These are phyloP conservation scores for Aspergillus sp. DNA, from an alignment of 2,329 filamentous ascomycete species.

Conservation along the genomic window DNA sequence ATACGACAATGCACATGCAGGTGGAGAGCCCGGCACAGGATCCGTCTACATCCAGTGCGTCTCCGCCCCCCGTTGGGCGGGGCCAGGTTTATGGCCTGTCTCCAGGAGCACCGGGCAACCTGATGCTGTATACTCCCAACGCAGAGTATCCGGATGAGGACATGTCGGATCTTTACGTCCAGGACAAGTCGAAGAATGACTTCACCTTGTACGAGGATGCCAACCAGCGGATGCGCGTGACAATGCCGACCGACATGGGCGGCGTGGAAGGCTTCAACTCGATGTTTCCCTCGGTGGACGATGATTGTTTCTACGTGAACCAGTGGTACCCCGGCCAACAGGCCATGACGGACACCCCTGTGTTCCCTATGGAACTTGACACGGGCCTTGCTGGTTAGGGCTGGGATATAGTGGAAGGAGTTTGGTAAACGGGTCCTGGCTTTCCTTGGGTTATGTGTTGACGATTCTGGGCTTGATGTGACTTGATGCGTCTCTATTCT, in stretches of 20 bases:
- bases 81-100: constrained; percentile 13
- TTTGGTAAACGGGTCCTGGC: no score
- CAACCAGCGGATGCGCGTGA: no score
- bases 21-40: constrained; percentile 12
- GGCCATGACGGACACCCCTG: no score
- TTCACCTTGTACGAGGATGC: constrained; percentile 19
- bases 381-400: no score
- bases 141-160: constrained; percentile 15
- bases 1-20: constrained; percentile 17
- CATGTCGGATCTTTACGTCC: constrained; percentile 11
- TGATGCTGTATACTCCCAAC: constrained; percentile 18
- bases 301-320: no score
- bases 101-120: not conserved
- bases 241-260: constrained; percentile 2
- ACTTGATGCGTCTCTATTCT: no score
- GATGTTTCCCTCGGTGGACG: no score
- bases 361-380: no score
- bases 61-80: constrained; percentile 15
- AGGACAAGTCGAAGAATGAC: constrained; percentile 12
- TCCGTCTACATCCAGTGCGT: constrained; percentile 10
- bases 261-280: constrained; percentile 1
- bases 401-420: no score
- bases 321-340: no score
- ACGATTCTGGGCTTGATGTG: no score
- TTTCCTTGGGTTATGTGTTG: no score